phyloP scores from a whole-genome alignment of 2,329 filamentous ascomycete genomes.

The Pseudopyrenochaeta lycopersici region DNA sequence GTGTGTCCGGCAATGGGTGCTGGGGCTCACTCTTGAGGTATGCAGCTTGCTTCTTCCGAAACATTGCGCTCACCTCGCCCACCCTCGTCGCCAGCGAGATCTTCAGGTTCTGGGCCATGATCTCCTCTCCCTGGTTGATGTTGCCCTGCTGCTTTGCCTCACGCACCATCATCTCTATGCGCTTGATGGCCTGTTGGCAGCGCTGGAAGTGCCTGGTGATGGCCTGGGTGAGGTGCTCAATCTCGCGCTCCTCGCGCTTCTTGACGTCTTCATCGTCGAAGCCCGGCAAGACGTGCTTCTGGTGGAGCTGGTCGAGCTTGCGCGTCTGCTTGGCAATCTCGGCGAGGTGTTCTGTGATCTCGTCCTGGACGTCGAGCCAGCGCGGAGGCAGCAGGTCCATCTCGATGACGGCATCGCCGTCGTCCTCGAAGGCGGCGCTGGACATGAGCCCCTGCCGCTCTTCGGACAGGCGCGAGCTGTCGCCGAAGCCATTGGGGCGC shows the following conservation, averaged over 20 bases:
- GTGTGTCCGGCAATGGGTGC: neutral
- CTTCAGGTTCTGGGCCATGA: conserved; percentile 96
- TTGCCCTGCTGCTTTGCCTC: conserved; percentile 78
- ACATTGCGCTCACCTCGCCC: conserved; percentile 89
- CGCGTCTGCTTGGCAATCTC: conserved; percentile 85
- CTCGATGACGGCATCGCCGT: conserved; percentile 95
- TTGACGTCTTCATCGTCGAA: conserved; percentile 96
- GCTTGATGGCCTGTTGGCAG: conserved; percentile 88
- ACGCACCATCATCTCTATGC: conserved; percentile 85
- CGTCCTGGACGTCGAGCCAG: conserved; percentile 95
- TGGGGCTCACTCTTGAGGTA: conserved; percentile 83
- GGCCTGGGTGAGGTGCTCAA: conserved; percentile 87
- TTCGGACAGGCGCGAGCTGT: conserved; percentile 58
- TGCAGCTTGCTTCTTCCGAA: conserved; percentile 96
- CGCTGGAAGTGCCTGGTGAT: conserved; percentile 90
- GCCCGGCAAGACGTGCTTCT: conserved; percentile 94
- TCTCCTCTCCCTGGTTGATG: conserved; percentile 85
- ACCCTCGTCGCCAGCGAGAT: conserved; percentile 87
- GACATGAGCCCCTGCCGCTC: conserved; percentile 87
- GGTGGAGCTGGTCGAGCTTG: conserved; percentile 88
- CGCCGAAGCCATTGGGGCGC: conserved; percentile 63
- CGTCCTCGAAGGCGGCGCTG: conserved; percentile 77
- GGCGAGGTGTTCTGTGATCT: conserved; percentile 83
- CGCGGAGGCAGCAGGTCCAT: conserved; percentile 96
- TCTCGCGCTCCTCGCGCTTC: conserved; percentile 84